Conservation (phyloP, 2,329 filamentous ascomycete species). For the Pyricularia sp. region DNA sequence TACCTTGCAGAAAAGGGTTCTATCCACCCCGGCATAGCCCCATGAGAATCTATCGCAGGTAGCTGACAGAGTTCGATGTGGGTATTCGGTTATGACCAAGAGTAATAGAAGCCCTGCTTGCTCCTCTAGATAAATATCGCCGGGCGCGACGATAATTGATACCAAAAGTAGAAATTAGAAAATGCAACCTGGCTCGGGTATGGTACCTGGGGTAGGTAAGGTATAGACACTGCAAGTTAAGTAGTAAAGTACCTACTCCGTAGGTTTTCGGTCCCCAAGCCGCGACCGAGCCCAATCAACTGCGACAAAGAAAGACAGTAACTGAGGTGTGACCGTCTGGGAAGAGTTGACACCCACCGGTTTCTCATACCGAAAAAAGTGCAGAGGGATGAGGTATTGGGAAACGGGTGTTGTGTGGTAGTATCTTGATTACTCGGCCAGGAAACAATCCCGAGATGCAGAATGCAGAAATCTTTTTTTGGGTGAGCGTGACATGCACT, state of each 20-base stretch:
- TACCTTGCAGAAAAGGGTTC: background rate
- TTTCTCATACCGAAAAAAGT: background rate
- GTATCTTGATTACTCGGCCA: background rate
- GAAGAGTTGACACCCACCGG: background rate
- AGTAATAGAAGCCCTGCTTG: background rate
- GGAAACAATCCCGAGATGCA: background rate
- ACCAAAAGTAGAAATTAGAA: background rate
- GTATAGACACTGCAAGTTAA: background rate
- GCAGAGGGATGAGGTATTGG: too few relatives aligned
- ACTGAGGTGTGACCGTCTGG: background rate
- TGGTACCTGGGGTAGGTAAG: too few relatives aligned
- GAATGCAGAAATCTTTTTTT: background rate
- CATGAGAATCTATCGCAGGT: background rate
- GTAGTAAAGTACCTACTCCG: background rate
- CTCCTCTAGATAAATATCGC: background rate
- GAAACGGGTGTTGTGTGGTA: background rate
- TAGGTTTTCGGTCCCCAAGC: background rate
- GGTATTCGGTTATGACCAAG: background rate
- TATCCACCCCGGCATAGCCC: background rate
- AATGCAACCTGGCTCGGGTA: background rate
- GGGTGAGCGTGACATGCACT: background rate
- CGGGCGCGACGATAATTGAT: background rate
- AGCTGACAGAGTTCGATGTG: too few relatives aligned
- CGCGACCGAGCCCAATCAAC: background rate
- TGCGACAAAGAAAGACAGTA: background rate